These are phyloP conservation scores for Pseudogymnoascus sp. DNA, from an alignment of 2,329 filamentous ascomycete genomes.

Conservation along the genomic window DNA sequence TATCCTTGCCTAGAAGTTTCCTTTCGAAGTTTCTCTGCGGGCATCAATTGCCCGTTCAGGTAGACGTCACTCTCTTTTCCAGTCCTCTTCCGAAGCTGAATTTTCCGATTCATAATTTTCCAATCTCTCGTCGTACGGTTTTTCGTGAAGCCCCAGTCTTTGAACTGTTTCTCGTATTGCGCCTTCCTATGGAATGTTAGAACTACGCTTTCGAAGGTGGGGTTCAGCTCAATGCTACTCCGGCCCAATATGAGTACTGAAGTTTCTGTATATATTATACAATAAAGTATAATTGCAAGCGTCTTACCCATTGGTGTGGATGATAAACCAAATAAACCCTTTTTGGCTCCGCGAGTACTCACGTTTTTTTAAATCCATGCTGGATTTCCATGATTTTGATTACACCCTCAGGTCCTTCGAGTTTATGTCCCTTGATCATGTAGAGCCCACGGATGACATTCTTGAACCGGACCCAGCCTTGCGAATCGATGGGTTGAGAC, in stretches of 20 bases:
- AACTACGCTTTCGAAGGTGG: neutral
- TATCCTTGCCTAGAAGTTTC: constrained; percentile 9
- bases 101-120: constrained; percentile 5
- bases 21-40: constrained; percentile 11
- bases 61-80: constrained; percentile 8
- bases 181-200: constrained; percentile 9
- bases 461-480: constrained; percentile 9
- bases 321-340: neutral
- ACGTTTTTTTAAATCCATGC: constrained; percentile 10
- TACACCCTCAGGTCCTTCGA: constrained; percentile 7
- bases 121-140: constrained; percentile 11
- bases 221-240: neutral
- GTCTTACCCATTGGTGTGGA: neutral
- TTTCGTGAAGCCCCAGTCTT: constrained; percentile 14
- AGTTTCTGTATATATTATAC: neutral
- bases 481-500: neutral
- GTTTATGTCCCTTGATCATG: constrained; percentile 7
- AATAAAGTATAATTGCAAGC: neutral
- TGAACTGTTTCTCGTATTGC: constrained; percentile 14
- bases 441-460: constrained; percentile 8
- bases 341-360: neutral
- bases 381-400: constrained; percentile 10
- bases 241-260: neutral
- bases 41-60: constrained; percentile 1
- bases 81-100: constrained; percentile 5